These are phyloP conservation scores for Hypoxylon sp. DNA, from an alignment of 2,329 filamentous ascomycete genomes.

Conservation along the genomic window DNA sequence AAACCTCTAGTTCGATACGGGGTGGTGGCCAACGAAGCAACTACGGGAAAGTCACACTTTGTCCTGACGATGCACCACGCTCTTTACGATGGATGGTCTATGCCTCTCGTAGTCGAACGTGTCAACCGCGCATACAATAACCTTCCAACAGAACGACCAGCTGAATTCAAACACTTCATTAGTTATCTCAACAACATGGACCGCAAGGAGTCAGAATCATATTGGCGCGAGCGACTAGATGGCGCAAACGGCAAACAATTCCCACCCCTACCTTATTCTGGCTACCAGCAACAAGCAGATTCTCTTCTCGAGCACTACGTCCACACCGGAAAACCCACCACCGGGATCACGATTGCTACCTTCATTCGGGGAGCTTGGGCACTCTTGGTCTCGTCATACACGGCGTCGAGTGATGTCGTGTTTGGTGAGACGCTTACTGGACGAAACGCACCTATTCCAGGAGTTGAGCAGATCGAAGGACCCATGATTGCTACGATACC, in stretches of 20 bases:
- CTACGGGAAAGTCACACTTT: conserved; percentile 51
- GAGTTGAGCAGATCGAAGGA: conserved; percentile 64
- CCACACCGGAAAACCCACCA: conserved; percentile 45
- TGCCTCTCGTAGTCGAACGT: conserved; percentile 59
- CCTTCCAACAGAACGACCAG: conserved; percentile 46
- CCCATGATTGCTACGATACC: conserved; percentile 70
- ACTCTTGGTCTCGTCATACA: conserved; percentile 62
- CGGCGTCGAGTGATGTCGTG: conserved; percentile 60
- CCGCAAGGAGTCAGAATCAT: conserved; percentile 51
- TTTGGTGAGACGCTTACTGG: conserved; percentile 69
- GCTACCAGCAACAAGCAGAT: conserved; percentile 60
- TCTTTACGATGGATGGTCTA: conserved; percentile 65
- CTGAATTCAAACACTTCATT: conserved; percentile 60
- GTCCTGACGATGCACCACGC: conserved; percentile 65
- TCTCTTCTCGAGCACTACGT: conserved; percentile 64
- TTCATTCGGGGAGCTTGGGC: conserved; percentile 68
- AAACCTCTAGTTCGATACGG: conserved; percentile 57
- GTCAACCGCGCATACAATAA: conserved; percentile 56
- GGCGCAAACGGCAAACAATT: conserved; percentile 58
- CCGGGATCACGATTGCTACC: conserved; percentile 61
- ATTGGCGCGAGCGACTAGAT: conserved; percentile 57
- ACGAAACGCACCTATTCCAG: conserved; percentile 58
- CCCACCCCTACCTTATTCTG: conserved; percentile 55
- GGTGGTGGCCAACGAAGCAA: conserved; percentile 47
- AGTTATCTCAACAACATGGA: conserved; percentile 55